These are phyloP conservation scores for Beauveria asiatica DNA, from an alignment of 2,329 filamentous ascomycete genomes.

Conservation along the genomic window DNA sequence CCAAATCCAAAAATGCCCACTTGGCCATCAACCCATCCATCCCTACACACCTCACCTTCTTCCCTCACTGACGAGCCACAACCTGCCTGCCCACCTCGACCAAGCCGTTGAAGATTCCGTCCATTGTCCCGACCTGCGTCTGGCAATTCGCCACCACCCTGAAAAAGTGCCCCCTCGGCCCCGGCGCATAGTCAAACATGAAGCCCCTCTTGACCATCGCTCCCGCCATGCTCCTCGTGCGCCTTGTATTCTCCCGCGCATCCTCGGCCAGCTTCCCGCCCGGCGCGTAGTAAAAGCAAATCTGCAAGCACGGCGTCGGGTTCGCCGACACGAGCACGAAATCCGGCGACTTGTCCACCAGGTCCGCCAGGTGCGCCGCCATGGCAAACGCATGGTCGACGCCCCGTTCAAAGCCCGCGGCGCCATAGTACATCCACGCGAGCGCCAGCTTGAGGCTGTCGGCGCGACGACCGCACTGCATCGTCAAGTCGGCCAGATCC, in stretches of 20 bases:
- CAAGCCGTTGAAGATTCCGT: slow-evolving; percentile 44
- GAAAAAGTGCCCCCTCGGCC: slow-evolving; percentile 46
- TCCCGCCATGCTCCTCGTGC: slow-evolving; percentile 40
- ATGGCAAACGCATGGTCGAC: slow-evolving; percentile 65
- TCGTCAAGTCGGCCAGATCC: slow-evolving; percentile 85
- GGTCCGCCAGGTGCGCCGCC: slow-evolving; percentile 56
- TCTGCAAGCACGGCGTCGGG: slow-evolving; percentile 81
- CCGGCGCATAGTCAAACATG: slow-evolving; percentile 54
- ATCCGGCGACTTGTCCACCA: slow-evolving; percentile 46
- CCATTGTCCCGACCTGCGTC: slow-evolving; percentile 42
- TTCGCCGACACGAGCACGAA: slow-evolving; percentile 67
- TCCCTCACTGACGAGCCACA: not conserved
- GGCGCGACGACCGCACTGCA: slow-evolving; percentile 83
- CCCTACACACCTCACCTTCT: not conserved
- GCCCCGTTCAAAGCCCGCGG: slow-evolving; percentile 58
- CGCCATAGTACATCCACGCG: slow-evolving; percentile 83
- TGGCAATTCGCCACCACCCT: slow-evolving; percentile 50
- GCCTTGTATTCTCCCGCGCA: slow-evolving; percentile 36
- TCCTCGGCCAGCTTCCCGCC: slow-evolving; percentile 35
- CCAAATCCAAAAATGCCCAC: not conserved
- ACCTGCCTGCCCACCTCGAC: slow-evolving; percentile 31
- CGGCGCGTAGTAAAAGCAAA: slow-evolving; percentile 83
- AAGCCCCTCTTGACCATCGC: slow-evolving; percentile 43
- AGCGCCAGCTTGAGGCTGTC: slow-evolving; percentile 84
- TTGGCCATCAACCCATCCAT: not conserved